These are phyloP conservation scores for Fusarium multiceps DNA, from an alignment of 2,329 filamentous ascomycete genomes.

Conservation along the genomic window DNA sequence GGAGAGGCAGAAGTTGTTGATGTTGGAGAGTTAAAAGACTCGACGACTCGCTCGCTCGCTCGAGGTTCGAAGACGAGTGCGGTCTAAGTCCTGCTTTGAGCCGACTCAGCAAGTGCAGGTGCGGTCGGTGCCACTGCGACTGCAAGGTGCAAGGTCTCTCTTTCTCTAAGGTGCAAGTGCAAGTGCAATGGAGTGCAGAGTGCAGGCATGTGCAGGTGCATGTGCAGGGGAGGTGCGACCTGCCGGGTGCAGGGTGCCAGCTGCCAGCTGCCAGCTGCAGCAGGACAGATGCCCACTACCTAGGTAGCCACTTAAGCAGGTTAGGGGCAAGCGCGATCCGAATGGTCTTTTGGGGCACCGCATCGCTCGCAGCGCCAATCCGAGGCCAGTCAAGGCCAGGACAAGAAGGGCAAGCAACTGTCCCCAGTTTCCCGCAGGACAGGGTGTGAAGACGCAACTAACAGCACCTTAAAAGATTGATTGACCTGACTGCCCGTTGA, in stretches of 20 bases:
- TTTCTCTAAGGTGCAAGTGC: constrained; percentile 22
- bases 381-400: constrained; percentile 4
- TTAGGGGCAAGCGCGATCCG: constrained; percentile 40
- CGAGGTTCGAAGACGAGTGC: constrained; percentile 45
- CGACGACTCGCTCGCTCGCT: constrained; percentile 7
- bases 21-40: constrained; percentile 44
- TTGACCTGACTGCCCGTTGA: background rate
- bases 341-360: constrained; percentile 12
- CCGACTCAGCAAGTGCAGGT: constrained; percentile 44
- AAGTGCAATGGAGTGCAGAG: constrained; percentile 34
- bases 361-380: constrained; percentile 32
- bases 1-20: constrained; percentile 44
- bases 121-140: constrained; percentile 37
- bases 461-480: constrained; percentile 18
- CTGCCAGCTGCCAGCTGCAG: constrained; percentile 41
- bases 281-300: constrained; percentile 38
- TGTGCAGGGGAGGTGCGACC: constrained; percentile 37
- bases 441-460: constrained; percentile 21
- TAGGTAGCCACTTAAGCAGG: constrained; percentile 38
- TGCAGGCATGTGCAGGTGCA: constrained; percentile 19
- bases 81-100: constrained; percentile 47
- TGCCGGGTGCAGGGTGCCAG: constrained; percentile 41
- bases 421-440: constrained; percentile 31
- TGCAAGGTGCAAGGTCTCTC: constrained; percentile 10
- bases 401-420: constrained; percentile 30